Conservation (phyloP, 2,329 filamentous ascomycete genomes). For the Microthyrium microscopicum region DNA sequence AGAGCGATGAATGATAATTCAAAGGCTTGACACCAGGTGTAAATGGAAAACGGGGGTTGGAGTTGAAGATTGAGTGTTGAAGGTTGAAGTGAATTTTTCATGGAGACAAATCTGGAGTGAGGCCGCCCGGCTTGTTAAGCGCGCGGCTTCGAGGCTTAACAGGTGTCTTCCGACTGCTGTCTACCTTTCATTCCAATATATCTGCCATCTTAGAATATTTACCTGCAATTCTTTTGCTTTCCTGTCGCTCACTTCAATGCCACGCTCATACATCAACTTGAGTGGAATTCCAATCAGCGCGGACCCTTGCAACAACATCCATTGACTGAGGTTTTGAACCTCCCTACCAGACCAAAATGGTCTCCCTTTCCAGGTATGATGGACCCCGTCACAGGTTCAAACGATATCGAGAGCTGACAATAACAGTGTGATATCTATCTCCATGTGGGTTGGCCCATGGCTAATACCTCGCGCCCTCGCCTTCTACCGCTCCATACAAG, state of each 20-base stretch:
- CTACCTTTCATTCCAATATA: no score
- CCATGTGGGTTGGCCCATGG: conserved; percentile 49
- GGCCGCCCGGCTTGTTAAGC: no score
- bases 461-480: conserved; percentile 49
- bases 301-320: not conserved
- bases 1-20: no score
- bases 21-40: no score
- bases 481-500: conserved; percentile 43
- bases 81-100: no score
- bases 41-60: no score
- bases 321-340: not conserved
- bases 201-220: no score
- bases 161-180: no score
- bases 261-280: not conserved
- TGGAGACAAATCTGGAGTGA: no score
- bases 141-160: no score
- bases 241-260: conserved; percentile 1
- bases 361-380: conserved; percentile 1
- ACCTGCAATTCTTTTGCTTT: no score
- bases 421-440: conserved; percentile 10
- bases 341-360: not conserved
- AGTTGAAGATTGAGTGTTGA: no score
- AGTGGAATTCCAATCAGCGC: not conserved
- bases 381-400: conserved; percentile 1
- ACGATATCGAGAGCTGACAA: not conserved